Evolutionary conservation across 2,329 filamentous ascomycete genomes (phyloP).

Genomic region (Penicillium freii): DNA sequence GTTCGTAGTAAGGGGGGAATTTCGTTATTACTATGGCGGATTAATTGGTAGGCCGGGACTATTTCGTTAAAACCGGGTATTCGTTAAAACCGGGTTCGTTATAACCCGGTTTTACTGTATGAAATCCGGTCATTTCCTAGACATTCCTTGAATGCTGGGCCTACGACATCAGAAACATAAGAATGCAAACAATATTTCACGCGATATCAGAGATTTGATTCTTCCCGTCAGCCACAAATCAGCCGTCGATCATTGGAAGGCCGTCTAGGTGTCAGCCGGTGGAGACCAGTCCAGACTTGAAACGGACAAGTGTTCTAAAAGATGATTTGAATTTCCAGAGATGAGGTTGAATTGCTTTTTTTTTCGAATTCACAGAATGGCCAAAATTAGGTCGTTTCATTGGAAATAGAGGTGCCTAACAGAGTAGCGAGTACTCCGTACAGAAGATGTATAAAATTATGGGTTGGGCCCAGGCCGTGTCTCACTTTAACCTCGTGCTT

Average conservation of each 20-base stretch:
- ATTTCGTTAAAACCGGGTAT: too few relatives aligned
- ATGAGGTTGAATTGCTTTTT: not conserved
- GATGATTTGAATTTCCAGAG: not conserved
- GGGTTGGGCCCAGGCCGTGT: not conserved
- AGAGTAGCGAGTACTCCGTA: too few relatives aligned
- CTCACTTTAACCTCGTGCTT: conserved; percentile 1
- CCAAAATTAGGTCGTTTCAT: not conserved
- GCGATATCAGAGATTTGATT: not conserved
- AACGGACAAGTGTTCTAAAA: conserved; percentile 6
- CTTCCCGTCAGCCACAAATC: not conserved
- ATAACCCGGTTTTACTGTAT: too few relatives aligned
- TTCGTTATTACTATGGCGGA: too few relatives aligned
- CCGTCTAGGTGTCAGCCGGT: not conserved
- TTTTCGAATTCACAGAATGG: not conserved
- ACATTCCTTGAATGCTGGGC: not conserved
- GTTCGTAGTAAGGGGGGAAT: too few relatives aligned
- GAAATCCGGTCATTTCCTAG: not conserved
- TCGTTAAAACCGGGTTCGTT: too few relatives aligned
- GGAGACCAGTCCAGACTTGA: conserved; percentile 1
- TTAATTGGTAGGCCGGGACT: too few relatives aligned
- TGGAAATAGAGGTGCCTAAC: not conserved
- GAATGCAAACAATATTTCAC: not conserved
- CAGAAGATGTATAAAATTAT: not conserved
- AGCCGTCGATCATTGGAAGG: not conserved
- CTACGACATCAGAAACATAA: not conserved